These are phyloP conservation scores for Brassica nigra DNA, from an alignment of 345 rosid species.

Conservation along the genomic window DNA sequence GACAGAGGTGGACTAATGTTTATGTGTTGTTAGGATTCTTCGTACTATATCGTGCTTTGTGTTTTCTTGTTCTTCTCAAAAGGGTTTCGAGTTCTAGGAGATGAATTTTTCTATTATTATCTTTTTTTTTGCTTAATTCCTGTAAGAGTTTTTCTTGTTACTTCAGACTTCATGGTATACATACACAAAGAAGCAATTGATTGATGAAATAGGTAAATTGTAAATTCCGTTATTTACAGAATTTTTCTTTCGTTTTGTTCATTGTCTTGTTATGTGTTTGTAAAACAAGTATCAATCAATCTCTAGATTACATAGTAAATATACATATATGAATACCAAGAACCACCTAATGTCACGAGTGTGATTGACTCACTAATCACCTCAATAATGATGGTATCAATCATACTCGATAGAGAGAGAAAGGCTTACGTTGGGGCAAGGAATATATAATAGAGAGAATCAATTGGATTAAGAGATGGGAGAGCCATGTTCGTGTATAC, in stretches of 20 bases:
- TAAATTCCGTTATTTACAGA: neutral
- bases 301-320: neutral
- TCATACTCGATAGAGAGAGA: neutral
- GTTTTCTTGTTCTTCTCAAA: slow-evolving; percentile 66
- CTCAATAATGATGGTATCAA: neutral
- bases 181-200: slow-evolving; percentile 19
- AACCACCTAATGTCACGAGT: neutral
- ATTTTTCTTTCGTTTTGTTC: neutral
- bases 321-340: neutral
- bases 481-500: slow-evolving; percentile 17
- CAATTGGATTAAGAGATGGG: neutral
- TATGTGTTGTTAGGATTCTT: slow-evolving; percentile 83
- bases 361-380: neutral
- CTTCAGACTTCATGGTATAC: slow-evolving; percentile 2
- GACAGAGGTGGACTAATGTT: slow-evolving; percentile 71
- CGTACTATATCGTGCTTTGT: slow-evolving; percentile 73
- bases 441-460: slow-evolving; percentile 8
- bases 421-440: neutral
- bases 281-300: neutral
- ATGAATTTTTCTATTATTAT: slow-evolving; percentile 11
- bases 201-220: neutral
- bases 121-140: slow-evolving; percentile 5
- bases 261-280: neutral
- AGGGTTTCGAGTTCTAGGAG: slow-evolving; percentile 75
- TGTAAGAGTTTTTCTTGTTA: neutral